Evolutionary conservation across 1,284 basidiomycete species (phyloP), one percentile per base, ranked within the genome.

Genomic region (Puccinia horiana): DNA sequence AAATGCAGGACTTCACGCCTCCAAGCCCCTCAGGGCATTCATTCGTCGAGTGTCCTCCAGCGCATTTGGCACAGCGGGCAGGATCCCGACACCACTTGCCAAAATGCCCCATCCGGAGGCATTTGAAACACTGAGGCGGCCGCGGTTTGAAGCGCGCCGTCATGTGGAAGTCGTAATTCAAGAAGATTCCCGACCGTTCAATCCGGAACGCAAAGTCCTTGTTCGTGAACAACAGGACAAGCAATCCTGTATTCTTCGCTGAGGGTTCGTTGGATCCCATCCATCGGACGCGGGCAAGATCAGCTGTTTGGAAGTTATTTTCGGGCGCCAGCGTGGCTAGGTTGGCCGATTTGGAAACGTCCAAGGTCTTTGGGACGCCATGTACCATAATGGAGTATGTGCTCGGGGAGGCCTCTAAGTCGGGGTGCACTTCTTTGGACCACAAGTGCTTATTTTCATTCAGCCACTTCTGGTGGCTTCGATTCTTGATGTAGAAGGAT

Each of bases 91-190:
- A 44, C 42, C 42, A 44, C 16, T 44, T 44, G 16, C 42, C 42
- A 44, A 44, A 44, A 44, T 44, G 42, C 42, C 42, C 42, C 42
- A 44, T 44, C 8, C 42, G 42, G 8, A 44, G n/a, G 42, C 20
- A 37, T 26, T 67, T 78, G 63, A 78, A 78, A 32, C 76, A 78
- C 54, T 67, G 37, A 2, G 76, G 40, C 2, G 76, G 76, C 0
- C 40, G 44, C 6, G 32, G 29, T 9, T 63, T 67, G 56, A 63
- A 78, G 49, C 52, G 49, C 8, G 42, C 47, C 2, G n/a, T 35
- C 23, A 37, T 18, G 29, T 63, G 58, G 29, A 32, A 63, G 40
- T 44, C 40, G 32, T 54, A 67, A 23, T 69, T 26, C 23, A 78
- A 23, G 44, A 49, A 78, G 5, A 67, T 0, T 8, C 76, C 76